phyloP scores from a whole-genome alignment of 2,329 filamentous ascomycete genomes.

The Sphaerulina vaccinii region DNA sequence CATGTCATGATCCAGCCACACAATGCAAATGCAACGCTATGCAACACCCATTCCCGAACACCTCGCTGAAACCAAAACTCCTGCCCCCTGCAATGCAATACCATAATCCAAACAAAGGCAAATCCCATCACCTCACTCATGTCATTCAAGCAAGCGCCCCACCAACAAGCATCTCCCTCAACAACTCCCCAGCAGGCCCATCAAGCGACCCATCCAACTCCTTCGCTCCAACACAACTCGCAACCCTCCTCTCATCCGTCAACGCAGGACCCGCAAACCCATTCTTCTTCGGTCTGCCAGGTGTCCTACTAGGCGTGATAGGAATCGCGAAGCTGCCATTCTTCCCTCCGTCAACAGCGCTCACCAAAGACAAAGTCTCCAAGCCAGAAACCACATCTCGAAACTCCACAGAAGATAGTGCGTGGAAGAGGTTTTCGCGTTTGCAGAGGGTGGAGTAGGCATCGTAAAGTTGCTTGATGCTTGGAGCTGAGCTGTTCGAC shows the following conservation, averaged over 20 bases:
- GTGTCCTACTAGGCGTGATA: conserved; percentile 67
- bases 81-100: neutral
- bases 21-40: neutral
- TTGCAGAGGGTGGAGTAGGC: conserved; percentile 82
- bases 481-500: conserved; percentile 59
- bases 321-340: conserved; percentile 62
- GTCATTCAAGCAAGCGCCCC: conserved; percentile 19
- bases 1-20: conserved; percentile 2
- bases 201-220: conserved; percentile 37
- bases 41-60: neutral
- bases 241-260: conserved; percentile 60
- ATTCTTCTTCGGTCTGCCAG: conserved; percentile 43
- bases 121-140: neutral
- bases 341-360: conserved; percentile 65
- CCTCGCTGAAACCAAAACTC: neutral
- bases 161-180: conserved; percentile 40
- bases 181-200: conserved; percentile 38
- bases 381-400: conserved; percentile 86
- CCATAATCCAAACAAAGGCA: neutral
- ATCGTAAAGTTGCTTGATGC: conserved; percentile 78
- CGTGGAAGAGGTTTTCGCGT: conserved; percentile 82
- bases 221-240: conserved; percentile 37
- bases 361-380: conserved; percentile 80
- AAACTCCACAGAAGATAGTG: conserved; percentile 88
- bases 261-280: conserved; percentile 42